Evolutionary conservation across 2,329 filamentous ascomycete species (phyloP), one percentile per base, ranked within the genome.

Genomic region (Botrytis pseudocinerea): DNA sequence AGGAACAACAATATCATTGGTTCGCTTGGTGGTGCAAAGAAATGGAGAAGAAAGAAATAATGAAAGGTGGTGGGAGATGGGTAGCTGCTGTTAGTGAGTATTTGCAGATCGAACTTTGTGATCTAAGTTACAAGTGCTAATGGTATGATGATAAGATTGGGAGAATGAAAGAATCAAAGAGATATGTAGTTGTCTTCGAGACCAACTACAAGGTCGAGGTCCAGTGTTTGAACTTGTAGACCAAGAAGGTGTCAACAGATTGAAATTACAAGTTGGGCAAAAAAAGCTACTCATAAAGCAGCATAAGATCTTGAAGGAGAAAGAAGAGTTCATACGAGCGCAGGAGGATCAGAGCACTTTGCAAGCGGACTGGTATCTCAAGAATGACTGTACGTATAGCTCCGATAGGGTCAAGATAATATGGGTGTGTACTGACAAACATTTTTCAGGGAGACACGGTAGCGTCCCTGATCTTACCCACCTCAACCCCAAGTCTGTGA

Each of bases 31-130:
- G 70, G 70, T 66, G 62, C 14, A 60, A 59, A 40, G 38, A 68
- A 42, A 35, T 68, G 28, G 48, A 60, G 48, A 61, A 38, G 46
- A n/a, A 60, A 28, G 70, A 72, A 38, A 32, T 68, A 28, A 59
- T 32, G 48, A 72, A 59, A 14, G 63, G 70, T 46, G 70, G 70
- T 28, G 70, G 70, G 1, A 72, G 70, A 48, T 72, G 70, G 70
- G 62, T 72, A 51, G 70, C 70, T 42, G 64, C 51, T 35, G 62
- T 72, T 60, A 72, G 70, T 72, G 35, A 72, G 70, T 68, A 42
- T 42, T 72, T 42, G 35, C 1, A 16, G 18, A 9, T 2, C 10
- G n/a, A 40, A 10, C 18, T 59, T 51, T 69, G 51, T 44, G 51
- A n/a, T 22, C 9, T n/a, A 42, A 20, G 32, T 38, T 57, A 48